These are phyloP conservation scores for Xylaria arbuscula DNA, from an alignment of 2,329 filamentous ascomycete species.

Conservation along the genomic window DNA sequence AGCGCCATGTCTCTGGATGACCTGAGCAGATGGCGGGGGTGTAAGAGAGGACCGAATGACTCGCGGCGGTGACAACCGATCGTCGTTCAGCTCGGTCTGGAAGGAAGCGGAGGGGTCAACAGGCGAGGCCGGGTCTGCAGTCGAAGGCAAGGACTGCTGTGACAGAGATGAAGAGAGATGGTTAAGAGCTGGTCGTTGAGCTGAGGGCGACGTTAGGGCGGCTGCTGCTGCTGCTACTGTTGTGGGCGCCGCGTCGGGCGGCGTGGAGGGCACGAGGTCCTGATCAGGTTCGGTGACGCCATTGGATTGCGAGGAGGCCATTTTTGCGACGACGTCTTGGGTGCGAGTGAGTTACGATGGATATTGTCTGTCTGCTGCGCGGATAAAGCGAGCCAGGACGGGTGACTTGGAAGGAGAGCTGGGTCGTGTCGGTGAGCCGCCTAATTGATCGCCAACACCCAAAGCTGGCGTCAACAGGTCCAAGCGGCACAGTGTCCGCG, in stretches of 20 bases:
- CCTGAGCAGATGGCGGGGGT: conserved; percentile 67
- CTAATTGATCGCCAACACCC: conserved; percentile 13
- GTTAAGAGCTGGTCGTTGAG: conserved; percentile 26
- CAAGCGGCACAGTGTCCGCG: conserved; percentile 32
- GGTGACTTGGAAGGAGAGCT: not conserved
- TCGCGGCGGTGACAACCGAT: conserved; percentile 54
- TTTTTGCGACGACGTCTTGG: conserved; percentile 49
- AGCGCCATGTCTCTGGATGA: conserved; percentile 50
- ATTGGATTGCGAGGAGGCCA: conserved; percentile 50
- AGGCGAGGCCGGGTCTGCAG: conserved; percentile 66
- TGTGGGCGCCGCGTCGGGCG: conserved; percentile 35
- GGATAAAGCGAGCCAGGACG: not conserved
- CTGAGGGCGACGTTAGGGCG: conserved; percentile 5
- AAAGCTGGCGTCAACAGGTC: conserved; percentile 11
- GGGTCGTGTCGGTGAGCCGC: conserved; percentile 6
- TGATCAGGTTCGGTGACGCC: conserved; percentile 38
- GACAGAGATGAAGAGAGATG: conserved; percentile 54
- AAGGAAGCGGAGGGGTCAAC: conserved; percentile 62
- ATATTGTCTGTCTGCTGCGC: not conserved
- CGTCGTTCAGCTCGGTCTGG: conserved; percentile 62
- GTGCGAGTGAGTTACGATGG: not conserved
- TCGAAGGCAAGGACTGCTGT: conserved; percentile 67
- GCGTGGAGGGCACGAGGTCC: conserved; percentile 46
- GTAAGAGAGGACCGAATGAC: conserved; percentile 69
- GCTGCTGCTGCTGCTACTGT: not conserved